A percentile compares a stretch with the other conserved stretches of the same genome.
These are phyloP conservation scores for Ogataea pini DNA, from an alignment of 805 yeast species.

Conservation along the genomic window DNA sequence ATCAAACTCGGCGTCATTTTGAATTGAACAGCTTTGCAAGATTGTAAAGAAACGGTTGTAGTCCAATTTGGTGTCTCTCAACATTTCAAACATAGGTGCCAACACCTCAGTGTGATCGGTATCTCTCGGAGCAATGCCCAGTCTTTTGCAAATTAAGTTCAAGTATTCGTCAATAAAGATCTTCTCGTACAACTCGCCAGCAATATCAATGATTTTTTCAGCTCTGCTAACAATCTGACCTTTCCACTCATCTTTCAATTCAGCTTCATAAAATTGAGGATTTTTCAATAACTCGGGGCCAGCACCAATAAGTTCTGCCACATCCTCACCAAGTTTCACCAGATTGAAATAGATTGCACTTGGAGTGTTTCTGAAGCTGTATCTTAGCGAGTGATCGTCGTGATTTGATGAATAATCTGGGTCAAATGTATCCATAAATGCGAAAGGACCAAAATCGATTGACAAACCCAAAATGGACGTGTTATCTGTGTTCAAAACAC, in stretches of 20 bases:
- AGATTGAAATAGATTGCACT: slow-evolving; percentile 92
- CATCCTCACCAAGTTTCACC: slow-evolving; percentile 76
- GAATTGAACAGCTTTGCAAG: slow-evolving; percentile 51
- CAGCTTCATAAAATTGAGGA: slow-evolving; percentile 40
- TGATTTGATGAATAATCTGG: slow-evolving; percentile 86
- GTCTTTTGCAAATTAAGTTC: slow-evolving; percentile 56
- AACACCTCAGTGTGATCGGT: slow-evolving; percentile 48
- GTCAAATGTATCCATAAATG: slow-evolving; percentile 82
- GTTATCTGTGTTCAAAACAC: slow-evolving; percentile 93
- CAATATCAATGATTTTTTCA: slow-evolving; percentile 58
- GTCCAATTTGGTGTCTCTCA: slow-evolving; percentile 66
- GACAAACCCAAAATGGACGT: slow-evolving; percentile 87
- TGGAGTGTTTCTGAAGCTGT: slow-evolving; percentile 83
- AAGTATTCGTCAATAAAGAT: slow-evolving; percentile 61
- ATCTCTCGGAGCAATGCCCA: slow-evolving; percentile 59
- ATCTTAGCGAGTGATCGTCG: slow-evolving; percentile 72
- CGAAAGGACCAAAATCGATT: slow-evolving; percentile 94
- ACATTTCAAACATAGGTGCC: slow-evolving; percentile 59
- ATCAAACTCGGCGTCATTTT: slow-evolving; percentile 30
- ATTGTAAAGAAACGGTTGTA: slow-evolving; percentile 75
- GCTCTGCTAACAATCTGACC: slow-evolving; percentile 60
- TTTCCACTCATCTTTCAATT: slow-evolving; percentile 50
- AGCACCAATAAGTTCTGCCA: slow-evolving; percentile 80
- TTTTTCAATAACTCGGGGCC: slow-evolving; percentile 54
- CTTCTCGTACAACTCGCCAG: slow-evolving; percentile 65